Conservation (phyloP, 139 green algal genomes). For the Chlamydomonas incerta region DNA sequence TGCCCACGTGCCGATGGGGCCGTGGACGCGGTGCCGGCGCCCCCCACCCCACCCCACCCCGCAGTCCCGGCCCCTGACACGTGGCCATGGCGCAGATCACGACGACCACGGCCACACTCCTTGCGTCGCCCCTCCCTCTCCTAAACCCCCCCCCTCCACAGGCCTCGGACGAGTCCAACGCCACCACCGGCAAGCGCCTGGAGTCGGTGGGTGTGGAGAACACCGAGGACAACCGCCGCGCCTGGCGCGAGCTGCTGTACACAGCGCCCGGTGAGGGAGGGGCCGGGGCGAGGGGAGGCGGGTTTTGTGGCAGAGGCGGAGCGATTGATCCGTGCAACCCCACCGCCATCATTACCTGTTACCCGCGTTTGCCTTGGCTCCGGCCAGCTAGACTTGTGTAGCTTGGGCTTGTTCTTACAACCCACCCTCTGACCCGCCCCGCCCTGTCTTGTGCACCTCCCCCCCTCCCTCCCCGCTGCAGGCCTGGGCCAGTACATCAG, state of each 20-base stretch:
- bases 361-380: no score
- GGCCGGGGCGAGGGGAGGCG: not conserved
- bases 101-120: no score
- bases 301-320: not conserved
- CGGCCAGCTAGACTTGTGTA: no score
- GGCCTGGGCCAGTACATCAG: slow-evolving; percentile 94
- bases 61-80: no score
- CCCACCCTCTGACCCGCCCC: no score
- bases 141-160: slow-evolving; percentile 54
- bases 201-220: slow-evolving; percentile 87
- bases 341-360: no score
- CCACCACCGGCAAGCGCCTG: slow-evolving; percentile 88
- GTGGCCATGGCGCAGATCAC: no score
- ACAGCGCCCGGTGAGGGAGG: slow-evolving; percentile 62
- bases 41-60: no score
- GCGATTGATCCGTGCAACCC: not conserved
- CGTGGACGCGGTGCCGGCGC: no score
- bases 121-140: no score
- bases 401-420: no score
- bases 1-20: no score
- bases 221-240: slow-evolving; percentile 85
- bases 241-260: slow-evolving; percentile 88
- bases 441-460: not conserved
- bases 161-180: slow-evolving; percentile 89
- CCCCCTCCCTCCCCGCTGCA: slow-evolving; percentile 27